Evolutionary conservation across 2,329 filamentous ascomycete species (phyloP).

Genomic region (Nectriaceae sp.): DNA sequence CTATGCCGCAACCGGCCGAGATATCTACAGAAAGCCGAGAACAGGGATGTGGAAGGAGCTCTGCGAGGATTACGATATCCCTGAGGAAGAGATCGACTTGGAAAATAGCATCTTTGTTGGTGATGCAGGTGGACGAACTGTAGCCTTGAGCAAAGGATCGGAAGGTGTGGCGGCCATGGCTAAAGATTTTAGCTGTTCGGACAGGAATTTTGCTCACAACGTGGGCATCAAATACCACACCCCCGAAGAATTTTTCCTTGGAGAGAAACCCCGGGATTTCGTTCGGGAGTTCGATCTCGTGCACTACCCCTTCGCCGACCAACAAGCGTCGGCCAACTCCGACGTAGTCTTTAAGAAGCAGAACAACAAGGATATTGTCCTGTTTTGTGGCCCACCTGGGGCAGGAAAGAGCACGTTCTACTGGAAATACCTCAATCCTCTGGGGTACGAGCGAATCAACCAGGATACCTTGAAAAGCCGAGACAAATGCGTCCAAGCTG

Average conservation of each 20-base stretch:
- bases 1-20: conserved; percentile 84
- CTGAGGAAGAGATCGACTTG: conserved; percentile 64
- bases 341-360: conserved; percentile 58
- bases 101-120: conserved; percentile 81
- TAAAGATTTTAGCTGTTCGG: conserved; percentile 67
- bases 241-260: conserved; percentile 89
- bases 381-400: conserved; percentile 87
- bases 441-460: conserved; percentile 84
- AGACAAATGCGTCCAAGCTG: conserved; percentile 71
- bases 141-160: conserved; percentile 32
- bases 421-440: conserved; percentile 72
- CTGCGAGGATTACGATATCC: conserved; percentile 60
- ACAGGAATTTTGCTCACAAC: conserved; percentile 83
- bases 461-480: conserved; percentile 83
- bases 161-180: conserved; percentile 26
- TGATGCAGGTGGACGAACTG: conserved; percentile 71
- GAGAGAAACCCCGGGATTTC: conserved; percentile 66
- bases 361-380: conserved; percentile 70
- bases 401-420: conserved; percentile 93
- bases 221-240: conserved; percentile 78
- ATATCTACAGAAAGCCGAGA: conserved; percentile 84
- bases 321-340: conserved; percentile 18
- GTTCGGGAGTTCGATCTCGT: conserved; percentile 70
- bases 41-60: conserved; percentile 81
- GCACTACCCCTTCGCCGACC: conserved; percentile 46